phyloP scores from a whole-genome alignment of 208 protist species.

The Trypanosoma brucei region DNA sequence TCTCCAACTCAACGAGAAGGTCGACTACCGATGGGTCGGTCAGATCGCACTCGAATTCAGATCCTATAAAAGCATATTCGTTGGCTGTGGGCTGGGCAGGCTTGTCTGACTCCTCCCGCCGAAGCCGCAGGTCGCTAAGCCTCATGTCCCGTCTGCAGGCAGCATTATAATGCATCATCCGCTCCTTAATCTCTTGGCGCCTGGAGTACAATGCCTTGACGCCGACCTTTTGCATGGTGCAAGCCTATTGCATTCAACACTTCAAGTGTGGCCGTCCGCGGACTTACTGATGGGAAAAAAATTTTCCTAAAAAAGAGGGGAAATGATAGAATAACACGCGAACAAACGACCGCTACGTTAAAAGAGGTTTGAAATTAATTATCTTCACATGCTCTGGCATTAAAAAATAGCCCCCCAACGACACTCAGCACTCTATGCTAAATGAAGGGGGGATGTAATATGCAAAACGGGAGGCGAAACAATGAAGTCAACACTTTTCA shows the following conservation, averaged over 20 bases:
- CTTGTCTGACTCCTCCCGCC: conserved; percentile 11
- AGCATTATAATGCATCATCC: conserved; percentile 46
- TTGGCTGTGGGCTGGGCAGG: neutral
- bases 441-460: no score
- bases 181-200: conserved; percentile 48
- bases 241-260: neutral
- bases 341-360: no score
- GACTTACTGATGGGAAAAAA: no score
- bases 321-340: no score
- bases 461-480: no score
- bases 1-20: conserved; percentile 62
- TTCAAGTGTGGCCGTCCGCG: neutral
- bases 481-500: no score
- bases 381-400: no score
- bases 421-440: no score
- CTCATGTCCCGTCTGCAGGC: conserved; percentile 21
- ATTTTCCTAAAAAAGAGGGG: no score
- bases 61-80: conserved; percentile 25
- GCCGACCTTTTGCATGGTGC: conserved; percentile 13
- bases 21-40: conserved; percentile 42
- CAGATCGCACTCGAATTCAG: conserved; percentile 58
- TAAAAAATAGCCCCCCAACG: no score
- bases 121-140: conserved; percentile 15
- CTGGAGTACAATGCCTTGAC: conserved; percentile 51
- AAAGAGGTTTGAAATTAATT: no score